Conservation (phyloP, 164 flowering plant genomes). For the Pachysandra terminalis region DNA sequence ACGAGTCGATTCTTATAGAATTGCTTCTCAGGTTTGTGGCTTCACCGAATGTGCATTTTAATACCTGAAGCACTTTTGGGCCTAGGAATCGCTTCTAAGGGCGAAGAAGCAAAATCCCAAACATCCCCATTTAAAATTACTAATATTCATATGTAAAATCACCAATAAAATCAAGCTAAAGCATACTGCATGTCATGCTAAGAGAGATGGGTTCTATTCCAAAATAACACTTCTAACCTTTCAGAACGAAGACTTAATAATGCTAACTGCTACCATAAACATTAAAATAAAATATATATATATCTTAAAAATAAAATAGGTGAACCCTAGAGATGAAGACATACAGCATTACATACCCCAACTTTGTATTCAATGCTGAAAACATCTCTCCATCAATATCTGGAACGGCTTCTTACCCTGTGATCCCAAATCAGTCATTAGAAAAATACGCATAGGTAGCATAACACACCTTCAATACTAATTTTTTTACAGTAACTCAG, state of each 20-base stretch:
- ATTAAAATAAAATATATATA: no score
- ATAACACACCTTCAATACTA: neutral
- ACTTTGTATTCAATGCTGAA: neutral
- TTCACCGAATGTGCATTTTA: no score
- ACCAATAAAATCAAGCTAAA: neutral
- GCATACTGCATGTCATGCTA: neutral
- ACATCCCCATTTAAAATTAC: no score
- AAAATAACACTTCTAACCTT: neutral
- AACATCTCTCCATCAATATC: slow-evolving; percentile 39
- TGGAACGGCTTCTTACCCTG: slow-evolving; percentile 59
- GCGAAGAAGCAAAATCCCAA: no score
- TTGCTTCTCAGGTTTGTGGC: no score
- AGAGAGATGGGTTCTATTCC: neutral
- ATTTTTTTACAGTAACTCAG: neutral
- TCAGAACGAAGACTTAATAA: neutral
- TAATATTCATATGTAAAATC: no score
- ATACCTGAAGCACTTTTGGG: no score
- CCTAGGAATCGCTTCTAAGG: no score
- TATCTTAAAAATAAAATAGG: neutral
- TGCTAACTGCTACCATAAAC: neutral
- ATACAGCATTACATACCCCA: slow-evolving; percentile 3
- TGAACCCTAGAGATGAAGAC: neutral
- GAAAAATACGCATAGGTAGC: no score
- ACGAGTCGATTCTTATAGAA: no score
- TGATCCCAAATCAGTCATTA: slow-evolving; percentile 14